Evolutionary conservation across 495 filamentous ascomycete genomes (phyloP), one percentile per base, ranked within the genome.

Genomic region (Mytilinidion resinicola): DNA sequence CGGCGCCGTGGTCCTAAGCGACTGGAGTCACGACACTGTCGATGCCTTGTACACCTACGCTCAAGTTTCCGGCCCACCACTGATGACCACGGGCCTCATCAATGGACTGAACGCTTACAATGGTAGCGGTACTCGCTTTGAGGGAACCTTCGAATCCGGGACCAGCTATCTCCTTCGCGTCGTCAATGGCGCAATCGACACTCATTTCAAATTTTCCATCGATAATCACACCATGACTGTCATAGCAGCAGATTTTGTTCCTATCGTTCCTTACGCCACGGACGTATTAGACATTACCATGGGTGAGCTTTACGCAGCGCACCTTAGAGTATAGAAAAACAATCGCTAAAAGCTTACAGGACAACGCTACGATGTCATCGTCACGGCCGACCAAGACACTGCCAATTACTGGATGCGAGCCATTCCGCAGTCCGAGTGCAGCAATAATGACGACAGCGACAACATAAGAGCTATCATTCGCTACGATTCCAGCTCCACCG

Each of bases 311-410:
- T 10, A 12, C 33, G n/a, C 10, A 15, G 19, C 12, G 20, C 52
- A 6, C 5, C 35, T 9, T 9, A 6, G 14, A 3, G 5, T 15
- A 12, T n/a, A 5, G 5, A 4, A 1, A 21, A 19, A 21, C 35
- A 43, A 17, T 54, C 20, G 1, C 44, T 48, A 48, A 48, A 11
- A n/a, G 21, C 17, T 34, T 12, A 10, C 51, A 76, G 77, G 81
- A 12, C 85, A 90, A 71, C 78, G 87, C 35, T 85, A 85, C 69
- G 81, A 89, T 61, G 74, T 90, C 10, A 81, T 87, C 56, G 79
- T 90, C 46, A 78, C 80, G 44, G 86, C 85, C 14, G 75, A 78
- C 55, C 68, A 81, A 57, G 17, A 47, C 11, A 17, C 57, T 35
- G 49, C 62, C 10, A 74, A 81, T 63, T 89, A 85, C 73, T 90